phyloP scores from a whole-genome alignment of 2,329 filamentous ascomycete species.

The Plectosphaerella cucumerina region DNA sequence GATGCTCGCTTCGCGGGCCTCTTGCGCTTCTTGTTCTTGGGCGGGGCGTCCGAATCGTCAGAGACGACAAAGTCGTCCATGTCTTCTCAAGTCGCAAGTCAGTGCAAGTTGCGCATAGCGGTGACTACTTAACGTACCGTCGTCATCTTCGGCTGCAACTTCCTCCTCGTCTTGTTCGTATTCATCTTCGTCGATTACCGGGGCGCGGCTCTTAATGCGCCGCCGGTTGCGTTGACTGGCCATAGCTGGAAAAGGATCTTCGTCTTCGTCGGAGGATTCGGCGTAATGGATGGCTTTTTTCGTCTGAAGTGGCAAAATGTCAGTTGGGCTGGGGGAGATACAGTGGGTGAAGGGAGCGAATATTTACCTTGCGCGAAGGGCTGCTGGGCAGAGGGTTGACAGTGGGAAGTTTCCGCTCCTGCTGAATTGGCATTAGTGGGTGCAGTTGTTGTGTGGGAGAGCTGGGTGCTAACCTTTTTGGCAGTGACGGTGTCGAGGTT shows the following conservation, averaged over 20 bases:
- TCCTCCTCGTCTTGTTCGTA: slow-evolving; percentile 66
- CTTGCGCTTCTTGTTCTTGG: slow-evolving; percentile 70
- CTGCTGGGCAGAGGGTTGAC: slow-evolving; percentile 55
- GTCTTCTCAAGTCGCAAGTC: slow-evolving; percentile 33
- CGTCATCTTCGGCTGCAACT: slow-evolving; percentile 56
- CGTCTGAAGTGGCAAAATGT: slow-evolving; percentile 24
- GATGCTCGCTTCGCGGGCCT: slow-evolving; percentile 47
- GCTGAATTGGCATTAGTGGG: no score
- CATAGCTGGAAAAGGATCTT: slow-evolving; percentile 60
- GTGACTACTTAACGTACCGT: slow-evolving; percentile 37
- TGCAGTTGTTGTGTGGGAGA: background rate
- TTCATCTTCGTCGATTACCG: slow-evolving; percentile 65
- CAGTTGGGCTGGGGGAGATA: background rate
- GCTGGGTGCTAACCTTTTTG: slow-evolving; percentile 13
- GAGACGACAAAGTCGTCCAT: slow-evolving; percentile 85
- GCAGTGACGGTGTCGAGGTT: slow-evolving; percentile 44
- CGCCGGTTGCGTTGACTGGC: slow-evolving; percentile 32
- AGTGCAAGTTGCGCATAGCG: background rate
- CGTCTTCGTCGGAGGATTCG: slow-evolving; percentile 78
- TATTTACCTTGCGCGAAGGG: slow-evolving; percentile 76
- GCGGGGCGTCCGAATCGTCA: slow-evolving; percentile 73
- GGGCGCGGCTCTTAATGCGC: slow-evolving; percentile 46
- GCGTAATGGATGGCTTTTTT: slow-evolving; percentile 70
- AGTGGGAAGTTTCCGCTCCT: slow-evolving; percentile 10
- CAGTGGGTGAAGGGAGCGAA: slow-evolving; percentile 9